phyloP scores from a whole-genome alignment of 768 basidiomycete genomes.

The Dictyophora rubrovolvata region DNA sequence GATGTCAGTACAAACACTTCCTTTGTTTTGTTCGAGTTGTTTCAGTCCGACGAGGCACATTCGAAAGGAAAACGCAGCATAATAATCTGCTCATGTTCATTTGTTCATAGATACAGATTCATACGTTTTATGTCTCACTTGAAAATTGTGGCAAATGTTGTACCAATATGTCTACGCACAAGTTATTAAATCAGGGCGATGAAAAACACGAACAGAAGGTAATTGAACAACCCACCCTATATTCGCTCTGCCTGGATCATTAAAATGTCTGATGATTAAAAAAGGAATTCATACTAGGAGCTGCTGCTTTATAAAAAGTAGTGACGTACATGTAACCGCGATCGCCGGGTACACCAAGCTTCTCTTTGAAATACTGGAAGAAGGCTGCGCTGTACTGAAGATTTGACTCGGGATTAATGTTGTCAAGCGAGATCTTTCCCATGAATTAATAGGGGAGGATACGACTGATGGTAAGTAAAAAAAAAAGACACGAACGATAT shows the following conservation, averaged over 20 bases:
- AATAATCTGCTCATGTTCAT: no score
- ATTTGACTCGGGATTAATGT: conserved; percentile 37
- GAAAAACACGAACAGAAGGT: not conserved
- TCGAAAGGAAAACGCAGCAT: no score
- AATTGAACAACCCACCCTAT: conserved; percentile 31
- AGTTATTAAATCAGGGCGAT: not conserved
- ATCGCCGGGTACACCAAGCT: conserved; percentile 38
- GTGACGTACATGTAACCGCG: conserved; percentile 50
- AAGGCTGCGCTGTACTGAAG: conserved; percentile 46
- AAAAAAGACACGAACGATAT: conserved; percentile 40
- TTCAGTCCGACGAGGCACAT: no score
- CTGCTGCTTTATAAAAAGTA: not conserved
- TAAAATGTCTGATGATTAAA: conserved; percentile 27
- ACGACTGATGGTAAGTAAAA: not conserved
- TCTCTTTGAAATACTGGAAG: conserved; percentile 43
- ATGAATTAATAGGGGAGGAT: not conserved
- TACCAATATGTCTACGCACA: conserved; percentile 27
- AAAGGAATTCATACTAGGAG: not conserved
- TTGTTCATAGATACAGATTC: no score
- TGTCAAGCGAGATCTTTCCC: conserved; percentile 45
- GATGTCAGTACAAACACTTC: no score
- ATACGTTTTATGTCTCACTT: no score
- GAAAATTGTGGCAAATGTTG: conserved; percentile 38
- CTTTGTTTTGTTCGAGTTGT: no score
- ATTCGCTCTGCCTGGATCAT: conserved; percentile 41